phyloP scores from a whole-genome alignment of 257 asterid species.

The Anisodus tanguticus region DNA sequence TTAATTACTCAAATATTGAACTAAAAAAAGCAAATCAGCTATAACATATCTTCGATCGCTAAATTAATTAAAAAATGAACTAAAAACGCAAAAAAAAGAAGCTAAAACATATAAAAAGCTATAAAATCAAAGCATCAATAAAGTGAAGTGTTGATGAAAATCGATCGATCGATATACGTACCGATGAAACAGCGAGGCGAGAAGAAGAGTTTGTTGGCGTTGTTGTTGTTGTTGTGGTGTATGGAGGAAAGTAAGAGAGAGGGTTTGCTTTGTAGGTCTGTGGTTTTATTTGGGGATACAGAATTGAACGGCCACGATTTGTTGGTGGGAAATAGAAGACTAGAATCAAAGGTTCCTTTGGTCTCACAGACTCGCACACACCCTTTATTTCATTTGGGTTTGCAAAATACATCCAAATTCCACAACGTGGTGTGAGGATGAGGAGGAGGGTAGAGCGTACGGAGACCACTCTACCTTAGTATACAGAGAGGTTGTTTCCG shows the following conservation, averaged over 20 bases:
- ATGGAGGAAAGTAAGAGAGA: background rate
- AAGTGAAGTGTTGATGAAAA: background rate
- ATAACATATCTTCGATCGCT: background rate
- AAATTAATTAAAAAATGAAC: background rate
- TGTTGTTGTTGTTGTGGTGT: background rate
- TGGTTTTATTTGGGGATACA: background rate
- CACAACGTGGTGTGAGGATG: too few species aligned
- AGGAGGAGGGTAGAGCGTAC: too few species aligned
- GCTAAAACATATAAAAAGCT: background rate
- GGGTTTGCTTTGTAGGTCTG: background rate
- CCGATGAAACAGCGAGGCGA: constrained; percentile 14
- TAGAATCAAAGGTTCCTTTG: background rate
- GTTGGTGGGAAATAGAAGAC: constrained; percentile 3
- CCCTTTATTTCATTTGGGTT: too few species aligned
- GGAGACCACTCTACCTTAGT: too few species aligned
- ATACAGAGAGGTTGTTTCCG: too few species aligned
- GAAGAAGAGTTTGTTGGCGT: constrained; percentile 21
- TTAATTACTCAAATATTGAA: too few species aligned
- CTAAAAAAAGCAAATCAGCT: too few species aligned
- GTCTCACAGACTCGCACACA: too few species aligned
- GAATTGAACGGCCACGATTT: constrained; percentile 30
- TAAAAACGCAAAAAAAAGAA: background rate
- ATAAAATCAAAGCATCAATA: background rate
- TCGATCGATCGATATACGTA: background rate
- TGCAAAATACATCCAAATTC: too few species aligned